Evolutionary conservation across 2,329 filamentous ascomycete species (phyloP), one percentile per base, ranked within the genome.

Genomic region (Cordyceps tenuipes): DNA sequence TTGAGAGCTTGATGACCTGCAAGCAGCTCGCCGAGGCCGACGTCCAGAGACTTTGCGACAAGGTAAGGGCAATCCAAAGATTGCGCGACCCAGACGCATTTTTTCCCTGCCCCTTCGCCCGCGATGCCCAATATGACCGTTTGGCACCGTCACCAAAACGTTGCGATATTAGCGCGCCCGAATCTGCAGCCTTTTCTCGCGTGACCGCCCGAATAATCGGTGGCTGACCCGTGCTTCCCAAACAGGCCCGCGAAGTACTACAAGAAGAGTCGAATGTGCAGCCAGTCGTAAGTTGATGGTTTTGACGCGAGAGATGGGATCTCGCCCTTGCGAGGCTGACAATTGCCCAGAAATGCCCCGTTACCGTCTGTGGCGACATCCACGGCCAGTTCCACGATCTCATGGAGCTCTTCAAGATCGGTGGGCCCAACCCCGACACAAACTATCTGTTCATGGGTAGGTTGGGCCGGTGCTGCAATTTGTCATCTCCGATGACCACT

Each of bases 371-470:
- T 75, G 94, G 94, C 74, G 94, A 99, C 77, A 99, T 99, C 73
- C 94, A 99, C 76, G 94, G 94, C 62, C 94, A 99, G 75, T 99
- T 99, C 78, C 97, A 93, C 75, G 94, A 99, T 74, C 85, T 99
- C 77, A 94, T 99, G 66, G 94, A 99, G 81, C 97, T 99, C 66
- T 99, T 99, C 78, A 91, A 91, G 75, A 99, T 99, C 69, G 94
- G 94, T 62, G 94, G 94, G 61, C 96, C 89, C 75, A 97, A 92
- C 76, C 94, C 94, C 19, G 91, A 99, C 73, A 99, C 94, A 54
- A 99, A 99, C 72, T 99, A 99, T 73, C 82, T 99, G 54, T 99
- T 99, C 72, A 84, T 99, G 61, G 93, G 93, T 96, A 71, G 67
- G 74, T 59, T 49, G 49, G 9, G 36, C 46, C 23, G 17, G 34